Percentiles rank a stretch among this genome's conserved stretches.
phyloP scores from a whole-genome alignment of 345 rosid species.

The Eucalyptus paniculata region DNA sequence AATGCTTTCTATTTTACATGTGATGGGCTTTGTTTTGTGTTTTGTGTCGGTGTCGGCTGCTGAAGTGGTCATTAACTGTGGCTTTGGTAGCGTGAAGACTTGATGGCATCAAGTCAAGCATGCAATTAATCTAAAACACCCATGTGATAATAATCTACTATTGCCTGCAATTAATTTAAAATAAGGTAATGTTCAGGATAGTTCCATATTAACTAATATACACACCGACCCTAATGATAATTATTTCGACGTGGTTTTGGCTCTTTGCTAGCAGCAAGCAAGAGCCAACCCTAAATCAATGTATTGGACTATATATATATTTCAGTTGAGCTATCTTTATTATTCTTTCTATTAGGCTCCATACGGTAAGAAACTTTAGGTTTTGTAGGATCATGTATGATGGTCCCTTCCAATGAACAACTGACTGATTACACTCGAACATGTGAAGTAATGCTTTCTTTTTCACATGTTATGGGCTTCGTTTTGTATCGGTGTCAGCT shows the following conservation, averaged over 20 bases:
- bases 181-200: not conserved
- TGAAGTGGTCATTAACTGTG: not conserved
- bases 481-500: not conserved
- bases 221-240: not conserved
- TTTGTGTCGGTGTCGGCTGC: not conserved
- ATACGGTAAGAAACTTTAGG: not conserved
- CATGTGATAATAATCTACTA: not conserved
- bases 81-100: not conserved
- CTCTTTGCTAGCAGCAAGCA: not conserved
- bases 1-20: not conserved
- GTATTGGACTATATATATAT: not conserved
- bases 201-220: not conserved
- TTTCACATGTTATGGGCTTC: not conserved
- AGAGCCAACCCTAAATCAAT: not conserved
- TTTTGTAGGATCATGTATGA: not conserved
- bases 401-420: not conserved
- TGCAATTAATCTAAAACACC: not conserved
- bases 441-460: not conserved
- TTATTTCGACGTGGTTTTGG: not conserved
- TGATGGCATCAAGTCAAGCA: not conserved
- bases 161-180: not conserved
- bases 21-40: not conserved
- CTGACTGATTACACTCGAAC: not conserved
- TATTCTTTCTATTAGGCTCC: not conserved
- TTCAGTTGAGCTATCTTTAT: not conserved